Conservation (phyloP, 768 basidiomycete genomes). For the Zangia roseola region DNA sequence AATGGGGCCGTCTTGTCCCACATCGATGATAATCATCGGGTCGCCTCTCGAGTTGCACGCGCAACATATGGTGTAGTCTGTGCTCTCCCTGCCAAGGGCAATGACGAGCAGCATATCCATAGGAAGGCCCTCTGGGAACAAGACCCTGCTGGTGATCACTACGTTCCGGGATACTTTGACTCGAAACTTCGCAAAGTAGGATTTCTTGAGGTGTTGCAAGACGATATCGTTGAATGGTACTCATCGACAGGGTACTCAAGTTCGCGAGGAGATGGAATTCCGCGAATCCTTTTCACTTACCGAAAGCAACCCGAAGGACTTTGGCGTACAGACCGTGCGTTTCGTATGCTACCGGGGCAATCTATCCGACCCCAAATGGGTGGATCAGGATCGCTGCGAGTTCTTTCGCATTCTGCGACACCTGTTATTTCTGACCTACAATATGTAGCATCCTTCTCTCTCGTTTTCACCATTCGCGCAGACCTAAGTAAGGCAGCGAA, state of each 20-base stretch:
- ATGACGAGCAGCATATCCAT: conserved; percentile 4
- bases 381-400: conserved; percentile 14
- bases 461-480: background rate
- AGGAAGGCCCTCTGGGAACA: conserved; percentile 10
- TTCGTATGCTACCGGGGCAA: conserved; percentile 10
- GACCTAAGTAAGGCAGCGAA: background rate
- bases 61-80: conserved; percentile 8
- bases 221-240: background rate
- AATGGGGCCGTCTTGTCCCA: no score
- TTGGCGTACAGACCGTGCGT: conserved; percentile 4
- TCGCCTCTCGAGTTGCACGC: background rate
- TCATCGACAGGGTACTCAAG: background rate
- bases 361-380: conserved; percentile 9
- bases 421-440: background rate
- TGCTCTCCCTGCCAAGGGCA: background rate
- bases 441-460: conserved; percentile 2
- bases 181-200: conserved; percentile 9
- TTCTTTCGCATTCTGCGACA: background rate
- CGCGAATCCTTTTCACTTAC: conserved; percentile 10
- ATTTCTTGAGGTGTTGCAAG: background rate
- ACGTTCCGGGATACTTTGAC: conserved; percentile 16
- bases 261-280: conserved; percentile 9
- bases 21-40: no score
- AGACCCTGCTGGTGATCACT: conserved; percentile 3
- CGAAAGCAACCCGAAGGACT: background rate